Evolutionary conservation across 192 early-diverging fungal species (phyloP), one percentile per base, ranked within the genome.

Genomic region (Tieghemiomyces parasiticus): DNA sequence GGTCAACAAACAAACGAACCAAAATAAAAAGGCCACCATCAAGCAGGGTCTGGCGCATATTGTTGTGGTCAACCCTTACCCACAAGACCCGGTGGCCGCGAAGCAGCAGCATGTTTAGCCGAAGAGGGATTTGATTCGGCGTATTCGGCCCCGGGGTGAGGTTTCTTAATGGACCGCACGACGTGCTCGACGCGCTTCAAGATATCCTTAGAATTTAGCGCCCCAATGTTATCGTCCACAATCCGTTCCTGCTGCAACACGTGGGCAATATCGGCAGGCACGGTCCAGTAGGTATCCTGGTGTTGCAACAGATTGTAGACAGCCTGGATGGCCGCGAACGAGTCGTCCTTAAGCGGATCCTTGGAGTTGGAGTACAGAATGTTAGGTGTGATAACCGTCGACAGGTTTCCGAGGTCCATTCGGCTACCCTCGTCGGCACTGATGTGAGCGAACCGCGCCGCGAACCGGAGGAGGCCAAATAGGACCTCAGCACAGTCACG

Each of bases 311-410:
- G 61, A 59, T 74, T 77, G 67, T 84, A 77, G n/a, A 87, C 75
- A 22, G 78, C 82, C 33, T 76, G 71, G 58, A 83, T 87, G 2
- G 85, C 82, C 9, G 79, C 70, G 55, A 82, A 81, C 46, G 82
- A 84, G 35, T 88, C 81, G 51, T 83, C 83, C 28, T 88, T 81
- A 22, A 74, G 67, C 4, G 90, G 86, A 67, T 91, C 92, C 67
- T 88, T 87, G 45, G 79, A 80, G 63, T 88, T 87, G 14, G 85
- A 81, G 65, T 88, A 90, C 32, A 96, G 73, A 47, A 98, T 85
- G 62, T 94, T 97, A 33, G 95, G 95, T 14, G 91, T 84, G 56
- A 98, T 89, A 0, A 98, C 90, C 0, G 89, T 96, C 0, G 93
- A 88, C 58, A 98, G 68, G 62, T 96, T 98, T 38, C 79, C 80